Base-by-base conservation (phyloP, 176 grass and related monocot species). In the Lolium multiflorum region DNA sequence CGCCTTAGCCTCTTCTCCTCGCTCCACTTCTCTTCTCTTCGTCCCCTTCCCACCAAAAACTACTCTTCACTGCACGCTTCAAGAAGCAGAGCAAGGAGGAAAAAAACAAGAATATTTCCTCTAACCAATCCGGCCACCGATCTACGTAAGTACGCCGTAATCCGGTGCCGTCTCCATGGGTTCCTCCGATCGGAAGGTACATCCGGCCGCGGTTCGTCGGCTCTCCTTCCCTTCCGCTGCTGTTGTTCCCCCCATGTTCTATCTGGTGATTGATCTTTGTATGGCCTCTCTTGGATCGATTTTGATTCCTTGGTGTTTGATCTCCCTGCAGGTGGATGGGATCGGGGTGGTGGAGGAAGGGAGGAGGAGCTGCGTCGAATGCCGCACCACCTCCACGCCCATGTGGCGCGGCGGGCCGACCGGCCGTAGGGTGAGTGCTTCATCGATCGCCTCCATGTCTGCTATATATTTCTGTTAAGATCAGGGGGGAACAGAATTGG, bases 381-480 rank as follows among this genome's bases (percentile, higher is more conserved):
- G 94, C 87, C 87, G 83, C 78, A 87, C 94, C 50, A 96, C 91
- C 83, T 86, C 85, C 52, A 93, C 94, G 77, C 91, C 94, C 76
- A 92, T 96, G 52, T 96, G 94, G 94, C 77, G 91, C 66, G 82
- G 94, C 38, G 94, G 94, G 17, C 91, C 94, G 26, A 89, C 91
- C 18, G 94, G 94, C 1, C 91, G 87, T 31, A 96, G 92, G 94
- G 94, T 95, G 82, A 79, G 87, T 82, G 49, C 57, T 58, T 82
- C 20, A 62, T 62, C 59, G 3, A 72, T 58, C 76, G 26, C 9
- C 12, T 44, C 12, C 68, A 56, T 18, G 5, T 28, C 65, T 22
- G 3, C 35, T 59, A 10, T 59, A 9, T 48, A 13, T 22, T 22
- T 75, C 46, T 47, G 14, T 75, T 24, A 22, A 18, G 58, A 76